Evolutionary conservation across 75 land plant genomes (phyloP), one percentile per base, ranked within the genome.

Genomic region (Cupressus sempervirens): DNA sequence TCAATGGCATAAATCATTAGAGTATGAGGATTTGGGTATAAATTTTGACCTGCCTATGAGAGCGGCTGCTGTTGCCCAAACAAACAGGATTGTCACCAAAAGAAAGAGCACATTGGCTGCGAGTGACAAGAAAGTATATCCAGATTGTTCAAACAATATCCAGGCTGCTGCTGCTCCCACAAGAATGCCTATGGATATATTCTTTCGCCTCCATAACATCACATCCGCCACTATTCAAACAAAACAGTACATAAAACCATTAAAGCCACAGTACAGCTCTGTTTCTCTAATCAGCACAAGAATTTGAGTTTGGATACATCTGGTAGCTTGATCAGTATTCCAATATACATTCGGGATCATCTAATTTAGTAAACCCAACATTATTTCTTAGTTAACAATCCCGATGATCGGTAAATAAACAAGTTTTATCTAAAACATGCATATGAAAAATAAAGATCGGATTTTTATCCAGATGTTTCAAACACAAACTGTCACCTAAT

Each of bases 141-240:
- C 95, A 52, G 92, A 95, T 86, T 84, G 85, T 89, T 95, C 94
- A 67, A 97, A 91, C 77, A 95, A 83, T 82, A 94, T 79, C 97
- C 96, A 97, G 26, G 89, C 90, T 1, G 91, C 86, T 0, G 95
- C 81, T 10, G 93, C 82, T 15, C 89, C 90, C 15, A 87, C 85
- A 54, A 98, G 87, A 15, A 92, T 85, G 20, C 93, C 92, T 46
- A 86, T 41, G 4, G 95, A 93, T 26, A 92, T 41, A 88, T 96
- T 83, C 46, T 84, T 94, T 76, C 86, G 72, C 85, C 92, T 98
- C 99, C 99, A 96, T 20, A 98, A 83, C 35, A 94, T 83, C 76
- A 95, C 92, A 94, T 97, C 99, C 54, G 99, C 99, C 86, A 86
- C 99, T 97, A 94, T 82, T 80, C 73, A 70, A 58, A 58, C 26